Base-by-base conservation (phyloP, 2,329 filamentous ascomycete species). In the Cladosporium oxysporum region DNA sequence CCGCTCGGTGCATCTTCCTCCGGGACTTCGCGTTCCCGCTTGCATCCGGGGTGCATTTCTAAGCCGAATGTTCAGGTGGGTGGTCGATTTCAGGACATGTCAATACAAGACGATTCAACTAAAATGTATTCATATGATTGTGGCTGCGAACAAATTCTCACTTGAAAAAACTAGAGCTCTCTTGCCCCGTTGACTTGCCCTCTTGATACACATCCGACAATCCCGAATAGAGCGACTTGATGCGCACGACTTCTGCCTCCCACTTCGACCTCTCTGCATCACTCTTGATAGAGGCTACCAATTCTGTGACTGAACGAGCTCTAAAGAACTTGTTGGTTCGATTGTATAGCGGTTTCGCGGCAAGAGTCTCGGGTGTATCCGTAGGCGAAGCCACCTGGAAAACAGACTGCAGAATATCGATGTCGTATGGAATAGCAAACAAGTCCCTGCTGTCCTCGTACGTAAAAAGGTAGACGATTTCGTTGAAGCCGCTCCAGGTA, bases 31-130 rank as follows among this genome's bases (percentile, higher is more conserved):
- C 16, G 1, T 2, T n/a, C 11, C 21, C 23, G 28, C 52, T 55
- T 55, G 33, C 52, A 55, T 29, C 52, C 52, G 52, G 52, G 18
- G 28, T 33, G 52, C 52, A 31, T 55, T 31, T 55, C 26, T 55
- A 55, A 55, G 52, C 52, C 52, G 29, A 31, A 33, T 18, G 10
- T 55, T 31, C 18, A 33, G 41, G 2, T 47, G 41, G 18, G 37
- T 2, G 14, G 18, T 41, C 37, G 5, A 41, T 41, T 8, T 10
- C 4, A n/a, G 41, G 8, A 47, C 41, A 47, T n/a, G 41, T 47
- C 18, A 21, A 47, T 47, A 8, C n/a, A 21, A 47, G 3, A 8
- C 5, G 7, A 47, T 21, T 6, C 18, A n/a, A 47, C 7, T 21
- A n/a, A 7, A 7, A 7, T 21, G 18, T 11, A 11, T 21, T 8